Conservation (phyloP, 768 basidiomycete genomes). For the Tricholoma flavovirens region DNA sequence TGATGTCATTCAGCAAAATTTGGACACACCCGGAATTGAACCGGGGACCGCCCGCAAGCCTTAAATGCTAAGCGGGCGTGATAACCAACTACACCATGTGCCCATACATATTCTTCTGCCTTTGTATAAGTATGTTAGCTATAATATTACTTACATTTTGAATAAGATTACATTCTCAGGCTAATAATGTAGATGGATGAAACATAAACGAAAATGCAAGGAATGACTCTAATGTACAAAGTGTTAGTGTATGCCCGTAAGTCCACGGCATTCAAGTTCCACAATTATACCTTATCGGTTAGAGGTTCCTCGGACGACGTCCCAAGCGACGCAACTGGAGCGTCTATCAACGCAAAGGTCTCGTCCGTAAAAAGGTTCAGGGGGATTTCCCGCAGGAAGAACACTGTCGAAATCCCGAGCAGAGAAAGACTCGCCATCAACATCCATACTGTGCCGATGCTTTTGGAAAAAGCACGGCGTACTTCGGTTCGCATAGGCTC, state of each 20-base stretch:
- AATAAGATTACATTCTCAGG: no score
- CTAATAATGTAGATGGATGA: no score
- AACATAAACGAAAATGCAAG: no score
- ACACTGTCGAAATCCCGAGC: constrained; percentile 3
- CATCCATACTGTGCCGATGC: constrained; percentile 9
- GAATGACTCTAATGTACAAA: no score
- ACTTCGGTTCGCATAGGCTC: constrained; percentile 20
- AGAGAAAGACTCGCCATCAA: constrained; percentile 5
- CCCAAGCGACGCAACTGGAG: neutral
- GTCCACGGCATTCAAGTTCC: neutral
- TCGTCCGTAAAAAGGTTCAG: neutral
- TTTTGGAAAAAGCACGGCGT: constrained; percentile 7
- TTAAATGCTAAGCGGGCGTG: constrained; percentile 18
- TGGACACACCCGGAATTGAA: constrained; percentile 20
- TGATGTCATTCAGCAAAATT: constrained; percentile 7
- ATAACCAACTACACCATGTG: constrained; percentile 21
- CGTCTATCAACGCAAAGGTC: neutral
- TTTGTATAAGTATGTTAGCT: no score
- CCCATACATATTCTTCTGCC: constrained; percentile 2
- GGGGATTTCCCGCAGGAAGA: constrained; percentile 5
- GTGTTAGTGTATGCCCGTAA: neutral
- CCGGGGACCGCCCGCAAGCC: constrained; percentile 16
- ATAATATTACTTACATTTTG: no score
- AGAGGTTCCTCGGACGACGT: neutral
- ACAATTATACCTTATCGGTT: neutral